Base-by-base conservation (phyloP, 371 early-diverging fungal genomes). In the Mucor irregularis region DNA sequence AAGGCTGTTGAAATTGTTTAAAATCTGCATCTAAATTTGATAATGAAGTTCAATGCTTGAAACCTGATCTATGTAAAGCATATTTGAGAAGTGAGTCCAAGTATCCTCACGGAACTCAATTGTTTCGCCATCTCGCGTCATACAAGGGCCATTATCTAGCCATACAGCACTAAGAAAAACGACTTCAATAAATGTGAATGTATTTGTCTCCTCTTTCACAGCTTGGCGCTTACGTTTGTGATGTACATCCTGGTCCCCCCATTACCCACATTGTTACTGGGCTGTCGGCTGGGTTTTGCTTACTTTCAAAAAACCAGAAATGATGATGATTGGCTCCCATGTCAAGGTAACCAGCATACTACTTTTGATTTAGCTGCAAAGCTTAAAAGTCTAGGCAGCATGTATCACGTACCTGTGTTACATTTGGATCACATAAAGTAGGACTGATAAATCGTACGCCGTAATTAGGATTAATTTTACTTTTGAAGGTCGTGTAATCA, bases 271-370 rank as follows among this genome's bases (percentile, higher is more conserved):
- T 78, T 21, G 39, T 90, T 77, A 53, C 89, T 54, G 13, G 91
- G 85, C 44, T 89, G 83, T 13, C 69, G 58, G 49, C 56, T 73
- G 39, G 88, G 80, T 79, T 51, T 42, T 61, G 64, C 33, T 82
- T 78, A 29, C 84, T 83, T 64, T 93, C 94, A 74, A 94, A 95
- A 74, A 92, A 90, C 92, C 92, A 92, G 69, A 93, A 93, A 68
- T 88, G 82, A 53, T 88, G 88, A 47, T 76, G 74, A 43, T 80
- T 76, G 0, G 59, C 25, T 9, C 77, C 82, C 47, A 81, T 62
- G 53, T 89, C 86, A 22, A 89, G 46, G 60, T 89, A 89, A 19
- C 89, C 90, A 17, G 76, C 69, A 31, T 71, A 67, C 72, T 71
- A 46, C 21, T 25, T 31, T 8, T 19, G 21, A 24, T 2, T 25